phyloP scores from a whole-genome alignment of 257 asterid genomes.

The Solanum chaucha region DNA sequence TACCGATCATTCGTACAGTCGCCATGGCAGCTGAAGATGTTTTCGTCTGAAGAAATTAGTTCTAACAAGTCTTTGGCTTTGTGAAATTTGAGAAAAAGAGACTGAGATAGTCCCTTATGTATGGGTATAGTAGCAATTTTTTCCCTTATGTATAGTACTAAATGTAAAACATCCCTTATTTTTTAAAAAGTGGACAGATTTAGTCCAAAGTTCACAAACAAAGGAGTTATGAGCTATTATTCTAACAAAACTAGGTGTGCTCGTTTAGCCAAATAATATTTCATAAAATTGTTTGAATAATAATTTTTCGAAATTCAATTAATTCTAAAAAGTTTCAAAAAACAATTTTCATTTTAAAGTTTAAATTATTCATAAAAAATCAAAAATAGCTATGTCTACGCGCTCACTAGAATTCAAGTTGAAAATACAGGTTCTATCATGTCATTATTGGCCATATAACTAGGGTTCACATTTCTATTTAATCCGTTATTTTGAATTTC shows the following conservation, averaged over 20 bases:
- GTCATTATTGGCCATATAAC: background rate
- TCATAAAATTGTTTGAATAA: too few relatives aligned
- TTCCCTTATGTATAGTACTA: background rate
- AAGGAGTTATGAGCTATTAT: background rate
- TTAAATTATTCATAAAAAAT: background rate
- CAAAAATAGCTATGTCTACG: background rate
- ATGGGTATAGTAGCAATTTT: background rate
- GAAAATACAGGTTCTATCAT: background rate
- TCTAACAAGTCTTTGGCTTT: background rate
- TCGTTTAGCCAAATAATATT: background rate
- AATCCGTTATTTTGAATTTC: background rate
- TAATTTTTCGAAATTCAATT: too few relatives aligned
- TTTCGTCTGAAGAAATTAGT: background rate
- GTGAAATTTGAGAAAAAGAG: background rate
- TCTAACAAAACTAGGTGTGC: background rate
- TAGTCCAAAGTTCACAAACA: background rate
- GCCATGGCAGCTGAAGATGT: constrained; percentile 39
- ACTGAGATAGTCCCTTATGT: background rate
- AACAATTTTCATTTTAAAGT: background rate
- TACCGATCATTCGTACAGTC: constrained; percentile 68
- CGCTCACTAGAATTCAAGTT: background rate
- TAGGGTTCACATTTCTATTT: background rate
- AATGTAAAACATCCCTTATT: background rate
- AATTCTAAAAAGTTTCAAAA: background rate
- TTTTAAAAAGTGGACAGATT: background rate